Conservation (phyloP, 23 red algal species). For the Gracilaria domingensis region DNA sequence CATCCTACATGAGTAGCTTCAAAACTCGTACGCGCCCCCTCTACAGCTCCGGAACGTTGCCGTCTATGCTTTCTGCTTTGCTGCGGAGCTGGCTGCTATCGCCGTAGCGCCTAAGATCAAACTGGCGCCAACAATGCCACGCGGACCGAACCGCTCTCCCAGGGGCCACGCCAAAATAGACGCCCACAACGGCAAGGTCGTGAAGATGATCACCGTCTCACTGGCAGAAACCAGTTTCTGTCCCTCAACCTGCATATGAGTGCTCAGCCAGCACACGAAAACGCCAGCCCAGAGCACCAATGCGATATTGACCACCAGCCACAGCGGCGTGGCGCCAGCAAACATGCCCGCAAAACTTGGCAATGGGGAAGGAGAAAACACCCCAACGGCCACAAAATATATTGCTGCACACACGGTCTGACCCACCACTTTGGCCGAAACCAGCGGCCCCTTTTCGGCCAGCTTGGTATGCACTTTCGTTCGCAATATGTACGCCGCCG, state of each 20-base stretch:
- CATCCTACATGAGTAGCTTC: neutral
- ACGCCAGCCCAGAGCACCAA: constrained; percentile 78
- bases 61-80: neutral
- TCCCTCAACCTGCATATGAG: constrained; percentile 70
- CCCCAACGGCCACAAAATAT: constrained; percentile 27
- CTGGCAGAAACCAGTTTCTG: constrained; percentile 69
- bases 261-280: constrained; percentile 53
- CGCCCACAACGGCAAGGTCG: constrained; percentile 79
- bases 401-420: constrained; percentile 70
- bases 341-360: neutral
- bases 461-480: constrained; percentile 56
- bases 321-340: constrained; percentile 54
- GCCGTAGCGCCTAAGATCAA: constrained; percentile 65
- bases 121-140: constrained; percentile 53
- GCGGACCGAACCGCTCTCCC: constrained; percentile 66
- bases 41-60: too few species aligned
- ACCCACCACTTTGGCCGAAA: constrained; percentile 66
- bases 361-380: neutral
- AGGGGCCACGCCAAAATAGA: constrained; percentile 59
- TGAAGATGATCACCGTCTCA: constrained; percentile 81
- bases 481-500: constrained; percentile 75
- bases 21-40: neutral
- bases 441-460: constrained; percentile 42
- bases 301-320: constrained; percentile 37
- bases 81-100: constrained; percentile 20